Percentiles rank a stretch among this genome's conserved stretches.
These are phyloP conservation scores for Arabis alpina DNA, from an alignment of 345 rosid species.

Conservation along the genomic window DNA sequence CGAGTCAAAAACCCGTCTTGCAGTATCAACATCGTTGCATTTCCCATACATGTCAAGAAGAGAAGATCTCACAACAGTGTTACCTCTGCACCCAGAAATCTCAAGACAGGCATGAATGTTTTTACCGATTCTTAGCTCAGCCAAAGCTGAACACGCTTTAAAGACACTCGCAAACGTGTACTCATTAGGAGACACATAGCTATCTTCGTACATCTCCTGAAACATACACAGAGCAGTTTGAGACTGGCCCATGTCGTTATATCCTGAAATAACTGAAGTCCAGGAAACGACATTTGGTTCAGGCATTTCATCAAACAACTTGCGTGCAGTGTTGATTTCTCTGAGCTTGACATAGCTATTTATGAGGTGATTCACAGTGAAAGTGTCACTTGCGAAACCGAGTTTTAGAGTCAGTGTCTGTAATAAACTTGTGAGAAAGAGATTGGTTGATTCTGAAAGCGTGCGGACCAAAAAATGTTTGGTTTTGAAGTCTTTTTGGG, in stretches of 20 bases:
- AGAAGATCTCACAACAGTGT: conserved; percentile 71
- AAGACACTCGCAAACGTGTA: conserved; percentile 64
- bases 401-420: conserved; percentile 50
- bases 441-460: conserved; percentile 45
- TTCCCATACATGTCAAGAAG: conserved; percentile 91
- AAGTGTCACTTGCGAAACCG: conserved; percentile 47
- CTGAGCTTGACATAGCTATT: conserved; percentile 47
- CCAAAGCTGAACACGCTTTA: conserved; percentile 64
- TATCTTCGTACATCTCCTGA: conserved; percentile 43
- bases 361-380: conserved; percentile 55
- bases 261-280: conserved; percentile 71
- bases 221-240: conserved; percentile 49
- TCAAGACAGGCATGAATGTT: conserved; percentile 62
- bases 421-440: conserved; percentile 35
- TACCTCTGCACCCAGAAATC: conserved; percentile 49
- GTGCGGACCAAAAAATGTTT: conserved; percentile 37
- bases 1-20: conserved; percentile 66
- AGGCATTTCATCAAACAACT: conserved; percentile 70
- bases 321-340: conserved; percentile 43
- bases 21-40: conserved; percentile 69
- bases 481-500: conserved; percentile 26
- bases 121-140: conserved; percentile 53
- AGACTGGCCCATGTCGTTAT: conserved; percentile 41
- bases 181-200: conserved; percentile 57
- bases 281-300: conserved; percentile 78